Evolutionary conservation across 306 rosid species (phyloP).

Genomic region (Abrus pulchellus): DNA sequence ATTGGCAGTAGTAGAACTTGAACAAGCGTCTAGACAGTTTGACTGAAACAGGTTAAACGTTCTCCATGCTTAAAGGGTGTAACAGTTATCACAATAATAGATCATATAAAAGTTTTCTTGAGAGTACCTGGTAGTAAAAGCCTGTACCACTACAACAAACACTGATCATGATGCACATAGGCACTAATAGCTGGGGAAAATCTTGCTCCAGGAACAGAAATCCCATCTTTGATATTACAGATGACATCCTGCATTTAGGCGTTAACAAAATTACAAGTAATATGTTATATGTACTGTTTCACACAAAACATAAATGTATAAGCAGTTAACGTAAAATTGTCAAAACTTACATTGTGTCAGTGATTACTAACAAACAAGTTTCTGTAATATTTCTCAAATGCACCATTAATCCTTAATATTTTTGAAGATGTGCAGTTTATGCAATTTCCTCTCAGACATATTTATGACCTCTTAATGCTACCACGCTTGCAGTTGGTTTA

Average conservation of each 20-base stretch:
- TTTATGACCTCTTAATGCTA: background rate
- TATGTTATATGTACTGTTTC: conserved; percentile 3
- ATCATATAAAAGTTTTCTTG: background rate
- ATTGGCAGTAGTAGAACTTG: conserved; percentile 25
- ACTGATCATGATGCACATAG: conserved; percentile 77
- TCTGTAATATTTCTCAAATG: background rate
- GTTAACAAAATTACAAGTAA: conserved; percentile 21
- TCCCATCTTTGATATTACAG: conserved; percentile 91
- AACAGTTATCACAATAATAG: background rate
- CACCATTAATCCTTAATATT: background rate
- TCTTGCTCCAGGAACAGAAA: conserved; percentile 93
- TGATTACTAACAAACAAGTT: background rate
- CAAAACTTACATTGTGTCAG: conserved; percentile 4
- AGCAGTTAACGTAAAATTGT: background rate
- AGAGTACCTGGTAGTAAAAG: conserved; percentile 81
- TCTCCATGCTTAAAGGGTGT: background rate
- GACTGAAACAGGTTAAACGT: background rate
- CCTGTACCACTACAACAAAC: conserved; percentile 81
- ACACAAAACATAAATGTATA: conserved; percentile 3
- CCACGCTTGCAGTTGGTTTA: background rate
- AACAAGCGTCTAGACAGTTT: conserved; percentile 2
- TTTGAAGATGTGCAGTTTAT: background rate
- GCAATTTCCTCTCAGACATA: background rate
- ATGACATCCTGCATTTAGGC: conserved; percentile 75
- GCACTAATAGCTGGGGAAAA: conserved; percentile 75